Base-by-base conservation (phyloP, 1,284 basidiomycete genomes). In the Trametes versicolor region DNA sequence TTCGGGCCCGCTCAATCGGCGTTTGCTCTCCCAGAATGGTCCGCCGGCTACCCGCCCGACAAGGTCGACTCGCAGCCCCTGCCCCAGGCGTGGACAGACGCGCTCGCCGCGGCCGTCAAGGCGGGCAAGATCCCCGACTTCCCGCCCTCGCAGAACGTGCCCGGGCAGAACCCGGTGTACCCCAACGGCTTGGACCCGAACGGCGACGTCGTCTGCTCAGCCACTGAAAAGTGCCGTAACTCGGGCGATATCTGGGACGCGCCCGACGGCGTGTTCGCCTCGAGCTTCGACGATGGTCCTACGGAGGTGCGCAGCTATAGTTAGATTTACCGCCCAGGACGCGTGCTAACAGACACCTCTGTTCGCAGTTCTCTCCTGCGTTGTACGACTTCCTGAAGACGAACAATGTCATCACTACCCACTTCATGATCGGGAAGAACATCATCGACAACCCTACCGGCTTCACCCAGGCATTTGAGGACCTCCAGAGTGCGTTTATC, bases 271-370 rank as follows among this genome's bases (percentile, higher is more conserved):
- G 74, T 80, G 34, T 78, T 92, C 67, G 89, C 79, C 3, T 80
- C 85, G 55, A 82, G 87, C 59, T 93, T 94, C 73, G 94, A 96
- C 74, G 94, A 96, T 75, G 94, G 94, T 6, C 94, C 94, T 0
- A 81, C 83, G 34, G 78, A 81, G 1, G 88, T 91, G 69, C 70
- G 83, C 76, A 17, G 29, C 21, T 6, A 34, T 36, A 9, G 27
- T 43, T 41, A 25, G 4, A 53, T 61, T 37, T 61, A 54, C 32
- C 9, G 32, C 10, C 25, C 34, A 43, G n/a, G 17, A 17, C 61
- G n/a, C 48, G n/a, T 65, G n/a, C 65, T 60, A 47, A 50, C 60
- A 47, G 34, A 29, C 27, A 36, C 29, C 29, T 23, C 21, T 25
- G 7, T 4, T 19, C 17, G 29, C 56, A 75, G 72, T 62, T 77